Conservation (phyloP, 225 moss, liverwort and hornwort genomes). For the Antitrichia curtipendula region DNA sequence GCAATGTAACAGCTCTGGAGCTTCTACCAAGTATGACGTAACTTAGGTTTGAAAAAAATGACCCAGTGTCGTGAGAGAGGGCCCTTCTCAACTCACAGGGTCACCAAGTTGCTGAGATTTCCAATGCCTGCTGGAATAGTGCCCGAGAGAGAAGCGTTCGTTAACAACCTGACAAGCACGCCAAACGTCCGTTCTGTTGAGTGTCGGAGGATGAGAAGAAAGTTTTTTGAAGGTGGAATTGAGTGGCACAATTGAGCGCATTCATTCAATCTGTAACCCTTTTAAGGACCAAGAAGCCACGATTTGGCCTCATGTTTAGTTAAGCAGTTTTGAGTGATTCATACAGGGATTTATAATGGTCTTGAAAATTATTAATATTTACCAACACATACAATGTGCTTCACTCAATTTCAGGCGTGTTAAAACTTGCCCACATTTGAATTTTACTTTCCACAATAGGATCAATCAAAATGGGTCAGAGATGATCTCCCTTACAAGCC, state of each 20-base stretch:
- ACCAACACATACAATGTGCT: neutral
- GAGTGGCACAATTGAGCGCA: neutral
- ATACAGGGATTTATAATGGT: neutral
- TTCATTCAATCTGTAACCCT: neutral
- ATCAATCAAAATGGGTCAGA: neutral
- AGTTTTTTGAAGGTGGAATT: too few species aligned
- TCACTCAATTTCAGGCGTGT: neutral
- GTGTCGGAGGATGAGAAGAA: neutral
- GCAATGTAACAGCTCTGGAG: neutral
- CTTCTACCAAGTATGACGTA: neutral
- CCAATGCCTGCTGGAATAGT: neutral
- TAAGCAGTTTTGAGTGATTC: neutral
- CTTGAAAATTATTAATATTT: too few species aligned
- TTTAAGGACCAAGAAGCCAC: neutral
- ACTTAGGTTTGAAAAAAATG: neutral
- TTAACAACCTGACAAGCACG: neutral
- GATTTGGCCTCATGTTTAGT: neutral
- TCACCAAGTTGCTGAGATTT: slow-evolving; percentile 4
- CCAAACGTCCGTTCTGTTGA: neutral
- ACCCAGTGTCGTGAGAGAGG: neutral
- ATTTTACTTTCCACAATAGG: neutral
- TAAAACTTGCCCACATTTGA: neutral
- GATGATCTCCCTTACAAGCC: neutral
- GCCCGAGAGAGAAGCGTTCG: neutral
- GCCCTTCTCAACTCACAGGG: neutral